Conservation (phyloP, 2,329 filamentous ascomycete species). For the Ceratocystis cubensis region DNA sequence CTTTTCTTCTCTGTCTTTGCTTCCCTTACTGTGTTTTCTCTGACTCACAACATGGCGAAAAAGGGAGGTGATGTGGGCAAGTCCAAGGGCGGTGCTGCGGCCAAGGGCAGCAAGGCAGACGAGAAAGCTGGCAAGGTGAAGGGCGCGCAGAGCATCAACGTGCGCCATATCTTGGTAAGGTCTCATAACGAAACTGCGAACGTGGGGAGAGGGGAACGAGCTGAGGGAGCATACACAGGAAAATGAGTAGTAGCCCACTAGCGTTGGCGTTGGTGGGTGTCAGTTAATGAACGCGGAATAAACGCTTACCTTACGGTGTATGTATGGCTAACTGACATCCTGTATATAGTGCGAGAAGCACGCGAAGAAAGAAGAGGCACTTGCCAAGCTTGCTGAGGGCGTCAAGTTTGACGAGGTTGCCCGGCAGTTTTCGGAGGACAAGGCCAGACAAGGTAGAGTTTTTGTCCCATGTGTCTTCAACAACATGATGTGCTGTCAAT, state of each 20-base stretch:
- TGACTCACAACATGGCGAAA: conserved; percentile 15
- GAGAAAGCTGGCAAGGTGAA: conserved; percentile 36
- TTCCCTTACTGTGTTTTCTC: not conserved
- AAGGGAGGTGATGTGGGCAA: conserved; percentile 18
- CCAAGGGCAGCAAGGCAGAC: conserved; percentile 32
- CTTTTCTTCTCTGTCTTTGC: not conserved
- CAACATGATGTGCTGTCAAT: not conserved
- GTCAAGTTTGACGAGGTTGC: conserved; percentile 66
- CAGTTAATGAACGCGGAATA: not conserved
- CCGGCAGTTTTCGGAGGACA: conserved; percentile 61
- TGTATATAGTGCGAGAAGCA: conserved; percentile 56
- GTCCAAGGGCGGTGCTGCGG: conserved; percentile 26
- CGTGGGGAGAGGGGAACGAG: not conserved
- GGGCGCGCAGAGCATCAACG: conserved; percentile 56
- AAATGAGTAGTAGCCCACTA: not conserved
- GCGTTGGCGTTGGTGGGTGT: not conserved
- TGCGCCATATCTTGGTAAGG: conserved; percentile 54
- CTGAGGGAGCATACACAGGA: not conserved
- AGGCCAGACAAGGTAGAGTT: conserved; percentile 49
- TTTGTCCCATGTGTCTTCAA: not conserved
- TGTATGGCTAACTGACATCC: not conserved
- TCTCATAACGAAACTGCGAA: conserved; percentile 18
- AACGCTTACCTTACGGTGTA: not conserved
- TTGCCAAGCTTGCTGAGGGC: conserved; percentile 53
- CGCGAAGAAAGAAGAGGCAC: conserved; percentile 62